Percentiles rank a stretch among this genome's conserved stretches.
Evolutionary conservation across 495 filamentous ascomycete species (phyloP).

Genomic region (Symbiotaphrina buchneri): DNA sequence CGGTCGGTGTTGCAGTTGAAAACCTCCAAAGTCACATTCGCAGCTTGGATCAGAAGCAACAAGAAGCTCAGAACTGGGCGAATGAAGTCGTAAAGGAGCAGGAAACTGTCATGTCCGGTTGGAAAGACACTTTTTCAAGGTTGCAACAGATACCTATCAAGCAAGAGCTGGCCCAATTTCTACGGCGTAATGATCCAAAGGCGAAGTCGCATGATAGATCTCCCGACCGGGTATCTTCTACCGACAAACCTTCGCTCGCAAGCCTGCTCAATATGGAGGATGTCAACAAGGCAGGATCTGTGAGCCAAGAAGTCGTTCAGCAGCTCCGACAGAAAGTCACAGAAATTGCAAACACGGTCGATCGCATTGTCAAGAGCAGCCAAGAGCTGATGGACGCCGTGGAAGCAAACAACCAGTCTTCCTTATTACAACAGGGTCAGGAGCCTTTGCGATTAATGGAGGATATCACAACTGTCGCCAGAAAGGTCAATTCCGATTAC

Average conservation of each 20-base stretch:
- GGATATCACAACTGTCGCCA: conserved; percentile 67
- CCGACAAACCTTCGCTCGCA: conserved; percentile 28
- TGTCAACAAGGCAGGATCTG: conserved; percentile 35
- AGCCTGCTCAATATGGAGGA: conserved; percentile 48
- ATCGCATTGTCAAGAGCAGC: conserved; percentile 27
- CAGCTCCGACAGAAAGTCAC: conserved; percentile 27
- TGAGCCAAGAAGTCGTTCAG: conserved; percentile 21
- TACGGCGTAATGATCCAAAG: conserved; percentile 5
- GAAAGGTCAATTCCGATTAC: conserved; percentile 72
- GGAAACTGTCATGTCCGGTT: conserved; percentile 32
- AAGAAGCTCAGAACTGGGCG: conserved; percentile 51
- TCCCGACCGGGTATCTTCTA: conserved; percentile 12
- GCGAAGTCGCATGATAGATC: conserved; percentile 4
- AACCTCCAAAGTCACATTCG: conserved; percentile 65
- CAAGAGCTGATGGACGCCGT: conserved; percentile 20
- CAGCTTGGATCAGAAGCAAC: conserved; percentile 46
- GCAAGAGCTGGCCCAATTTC: conserved; percentile 29
- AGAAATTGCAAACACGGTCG: conserved; percentile 26
- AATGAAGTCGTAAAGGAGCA: conserved; percentile 51
- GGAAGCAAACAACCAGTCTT: conserved; percentile 12
- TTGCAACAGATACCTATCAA: conserved; percentile 37
- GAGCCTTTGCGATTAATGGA: conserved; percentile 37
- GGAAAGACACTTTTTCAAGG: conserved; percentile 42
- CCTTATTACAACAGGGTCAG: conserved; percentile 14
- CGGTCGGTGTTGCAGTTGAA: conserved; percentile 51